Conservation (phyloP, 75 land plant species). For the Gnetum montanum region DNA sequence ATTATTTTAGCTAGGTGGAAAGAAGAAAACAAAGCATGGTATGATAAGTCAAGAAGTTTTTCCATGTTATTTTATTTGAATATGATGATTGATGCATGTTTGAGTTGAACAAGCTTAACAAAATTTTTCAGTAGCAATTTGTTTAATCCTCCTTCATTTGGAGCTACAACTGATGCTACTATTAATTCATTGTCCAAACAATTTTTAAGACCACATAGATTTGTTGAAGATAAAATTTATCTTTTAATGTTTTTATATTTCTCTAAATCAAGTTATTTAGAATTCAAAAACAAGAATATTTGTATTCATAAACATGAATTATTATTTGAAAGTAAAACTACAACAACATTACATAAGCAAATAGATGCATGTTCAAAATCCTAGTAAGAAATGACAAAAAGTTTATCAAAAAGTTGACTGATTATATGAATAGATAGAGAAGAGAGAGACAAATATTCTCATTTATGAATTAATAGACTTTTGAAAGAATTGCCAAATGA, state of each 20-base stretch:
- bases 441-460: not conserved
- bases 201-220: not conserved
- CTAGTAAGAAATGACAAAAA: not conserved
- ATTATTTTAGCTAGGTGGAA: not conserved
- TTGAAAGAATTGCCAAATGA: not conserved
- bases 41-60: not conserved
- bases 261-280: not conserved
- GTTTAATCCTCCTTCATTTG: not conserved
- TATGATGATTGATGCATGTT: not conserved
- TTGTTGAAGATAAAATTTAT: not conserved
- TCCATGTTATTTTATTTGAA: not conserved
- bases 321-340: not conserved
- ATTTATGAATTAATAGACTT: not conserved
- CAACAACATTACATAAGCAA: not conserved
- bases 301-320: not conserved
- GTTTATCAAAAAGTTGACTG: not conserved
- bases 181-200: not conserved
- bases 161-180: not conserved
- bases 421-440: not conserved
- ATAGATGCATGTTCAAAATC: not conserved
- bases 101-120: not conserved
- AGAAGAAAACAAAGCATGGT: not conserved
- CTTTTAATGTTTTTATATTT: not conserved
- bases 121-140: not conserved
- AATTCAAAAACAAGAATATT: not conserved